A percentile compares a stretch with the other conserved stretches of the same genome.
These are phyloP conservation scores for Lablab purpureus DNA, from an alignment of 306 rosid genomes.

Conservation along the genomic window DNA sequence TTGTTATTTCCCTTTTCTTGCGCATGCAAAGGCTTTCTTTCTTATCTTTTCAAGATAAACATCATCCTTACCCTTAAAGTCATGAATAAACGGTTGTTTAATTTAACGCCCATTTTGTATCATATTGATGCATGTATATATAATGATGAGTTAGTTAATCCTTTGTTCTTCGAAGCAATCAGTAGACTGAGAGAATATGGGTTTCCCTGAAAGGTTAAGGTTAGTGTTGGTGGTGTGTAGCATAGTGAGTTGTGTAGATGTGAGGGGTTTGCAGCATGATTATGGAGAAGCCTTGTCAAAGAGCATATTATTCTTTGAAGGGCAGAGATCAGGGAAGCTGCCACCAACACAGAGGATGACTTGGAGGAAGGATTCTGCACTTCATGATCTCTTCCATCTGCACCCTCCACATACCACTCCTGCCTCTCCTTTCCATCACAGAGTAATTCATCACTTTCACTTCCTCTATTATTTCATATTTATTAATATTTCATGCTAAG, in stretches of 20 bases:
- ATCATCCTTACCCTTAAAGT: background rate
- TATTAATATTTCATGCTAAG: too few species aligned
- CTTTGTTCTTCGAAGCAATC: background rate
- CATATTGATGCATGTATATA: too few species aligned
- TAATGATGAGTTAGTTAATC: too few species aligned
- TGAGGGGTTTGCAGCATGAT: conserved; percentile 38
- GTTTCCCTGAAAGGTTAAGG: conserved; percentile 7
- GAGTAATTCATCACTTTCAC: background rate
- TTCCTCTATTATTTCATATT: too few species aligned
- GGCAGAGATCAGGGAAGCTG: conserved; percentile 63
- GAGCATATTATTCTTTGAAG: conserved; percentile 62
- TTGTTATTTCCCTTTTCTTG: background rate
- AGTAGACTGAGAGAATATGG: background rate
- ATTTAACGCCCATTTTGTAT: too few species aligned
- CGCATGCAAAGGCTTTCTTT: background rate
- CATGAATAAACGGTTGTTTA: too few species aligned
- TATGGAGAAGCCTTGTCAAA: conserved; percentile 58
- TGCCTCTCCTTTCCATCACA: background rate
- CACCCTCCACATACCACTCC: conserved; percentile 8
- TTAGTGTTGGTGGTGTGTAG: background rate
- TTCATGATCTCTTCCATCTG: conserved; percentile 48
- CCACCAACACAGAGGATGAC: conserved; percentile 61
- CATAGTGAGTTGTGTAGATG: background rate
- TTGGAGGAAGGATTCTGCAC: conserved; percentile 65
- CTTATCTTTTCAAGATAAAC: conserved; percentile 8